These are phyloP conservation scores for Phytopythium delawarense DNA, from an alignment of 352 stramenopile genomes.

Conservation along the genomic window DNA sequence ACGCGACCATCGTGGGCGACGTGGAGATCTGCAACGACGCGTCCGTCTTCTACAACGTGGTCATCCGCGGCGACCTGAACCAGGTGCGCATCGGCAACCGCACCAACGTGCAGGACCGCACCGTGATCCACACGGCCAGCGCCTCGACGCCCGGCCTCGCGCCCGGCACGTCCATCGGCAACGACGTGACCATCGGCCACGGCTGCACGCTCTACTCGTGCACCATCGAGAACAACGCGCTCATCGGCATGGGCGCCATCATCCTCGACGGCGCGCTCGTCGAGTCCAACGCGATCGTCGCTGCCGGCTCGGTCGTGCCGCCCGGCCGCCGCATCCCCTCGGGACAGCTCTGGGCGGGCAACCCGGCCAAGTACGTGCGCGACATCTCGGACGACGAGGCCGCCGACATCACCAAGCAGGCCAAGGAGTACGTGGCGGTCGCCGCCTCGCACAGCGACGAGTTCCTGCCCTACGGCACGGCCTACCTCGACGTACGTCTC, in stretches of 20 bases:
- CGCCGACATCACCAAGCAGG: constrained; percentile 85
- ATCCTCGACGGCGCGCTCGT: constrained; percentile 91
- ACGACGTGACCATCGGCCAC: constrained; percentile 95
- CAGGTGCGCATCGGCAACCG: constrained; percentile 93
- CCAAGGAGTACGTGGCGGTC: constrained; percentile 80
- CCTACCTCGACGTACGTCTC: constrained; percentile 69
- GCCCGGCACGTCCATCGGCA: constrained; percentile 90
- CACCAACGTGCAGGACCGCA: constrained; percentile 96
- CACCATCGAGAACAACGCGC: constrained; percentile 93
- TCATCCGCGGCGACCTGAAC: constrained; percentile 92
- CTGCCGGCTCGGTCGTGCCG: constrained; percentile 92
- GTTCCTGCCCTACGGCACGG: constrained; percentile 88
- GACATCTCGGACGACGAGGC: constrained; percentile 92
- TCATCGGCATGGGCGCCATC: constrained; percentile 96
- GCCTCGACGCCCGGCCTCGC: constrained; percentile 69
- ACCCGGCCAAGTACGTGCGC: constrained; percentile 93
- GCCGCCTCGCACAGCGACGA: constrained; percentile 86
- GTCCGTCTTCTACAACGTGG: constrained; percentile 96
- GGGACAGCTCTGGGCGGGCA: constrained; percentile 95
- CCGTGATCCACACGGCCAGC: constrained; percentile 92
- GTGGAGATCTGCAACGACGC: constrained; percentile 93
- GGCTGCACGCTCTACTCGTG: constrained; percentile 95
- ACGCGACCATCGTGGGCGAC: constrained; percentile 95
- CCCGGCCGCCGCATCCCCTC: constrained; percentile 84
- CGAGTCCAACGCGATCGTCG: constrained; percentile 93